phyloP scores from a whole-genome alignment of 768 basidiomycete genomes.

The Pleurotus platypus region DNA sequence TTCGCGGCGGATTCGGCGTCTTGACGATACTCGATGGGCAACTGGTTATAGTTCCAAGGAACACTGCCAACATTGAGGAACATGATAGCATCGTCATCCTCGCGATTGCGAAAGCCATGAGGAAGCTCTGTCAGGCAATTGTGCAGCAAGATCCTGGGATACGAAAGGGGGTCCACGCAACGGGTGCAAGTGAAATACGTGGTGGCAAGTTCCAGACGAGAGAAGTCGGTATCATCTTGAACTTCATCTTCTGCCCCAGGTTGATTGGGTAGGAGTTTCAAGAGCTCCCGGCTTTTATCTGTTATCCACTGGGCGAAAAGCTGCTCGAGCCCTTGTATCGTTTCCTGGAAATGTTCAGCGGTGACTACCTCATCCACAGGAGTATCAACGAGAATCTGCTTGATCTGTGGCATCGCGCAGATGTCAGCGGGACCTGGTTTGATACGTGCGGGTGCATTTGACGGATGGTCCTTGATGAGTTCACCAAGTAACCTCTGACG shows the following conservation, averaged over 20 bases:
- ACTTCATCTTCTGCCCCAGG: not conserved
- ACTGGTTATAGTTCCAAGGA: conserved; percentile 18
- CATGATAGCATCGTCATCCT: conserved; percentile 16
- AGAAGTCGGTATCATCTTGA: conserved; percentile 1
- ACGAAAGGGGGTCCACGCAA: conserved; percentile 21
- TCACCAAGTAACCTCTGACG: conserved; percentile 17
- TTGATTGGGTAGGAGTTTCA: not conserved
- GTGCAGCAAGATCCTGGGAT: conserved; percentile 21
- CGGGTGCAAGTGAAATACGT: conserved; percentile 21
- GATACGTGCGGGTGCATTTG: conserved; percentile 15
- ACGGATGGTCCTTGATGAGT: conserved; percentile 14
- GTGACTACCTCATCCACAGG: not conserved
- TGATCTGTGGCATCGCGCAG: conserved; percentile 16
- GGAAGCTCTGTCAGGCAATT: conserved; percentile 16
- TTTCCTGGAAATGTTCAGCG: not conserved
- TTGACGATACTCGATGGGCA: conserved; percentile 12
- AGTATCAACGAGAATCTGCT: conserved; percentile 15
- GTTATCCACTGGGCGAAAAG: not conserved
- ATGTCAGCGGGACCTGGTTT: conserved; percentile 19
- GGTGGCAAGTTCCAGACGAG: conserved; percentile 17
- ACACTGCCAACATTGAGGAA: conserved; percentile 14
- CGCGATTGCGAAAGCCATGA: conserved; percentile 20
- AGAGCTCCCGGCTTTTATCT: not conserved
- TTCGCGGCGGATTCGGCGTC: conserved; percentile 14
- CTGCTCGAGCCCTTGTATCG: not conserved